These are phyloP conservation scores for Sporobolus alterniflorus DNA, from an alignment of 202 grass and related monocot genomes.

Conservation along the genomic window DNA sequence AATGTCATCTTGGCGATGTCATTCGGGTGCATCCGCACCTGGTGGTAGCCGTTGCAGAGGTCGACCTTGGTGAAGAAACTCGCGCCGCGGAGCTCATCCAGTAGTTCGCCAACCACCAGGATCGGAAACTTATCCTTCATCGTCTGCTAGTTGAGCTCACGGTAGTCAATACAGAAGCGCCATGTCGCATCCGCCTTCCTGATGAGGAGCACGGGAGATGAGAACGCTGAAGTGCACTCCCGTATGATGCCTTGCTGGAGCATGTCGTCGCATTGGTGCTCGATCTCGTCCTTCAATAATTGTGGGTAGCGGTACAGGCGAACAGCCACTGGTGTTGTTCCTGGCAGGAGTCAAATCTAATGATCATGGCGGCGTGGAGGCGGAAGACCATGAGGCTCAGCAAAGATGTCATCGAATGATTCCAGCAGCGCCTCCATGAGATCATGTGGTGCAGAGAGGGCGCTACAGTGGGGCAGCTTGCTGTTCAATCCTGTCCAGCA, in stretches of 20 bases:
- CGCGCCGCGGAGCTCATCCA: too few species aligned
- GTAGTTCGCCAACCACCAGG: too few species aligned
- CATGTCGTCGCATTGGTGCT: background rate
- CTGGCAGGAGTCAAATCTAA: background rate
- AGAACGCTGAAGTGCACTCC: background rate
- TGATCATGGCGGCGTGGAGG: background rate
- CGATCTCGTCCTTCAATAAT: background rate
- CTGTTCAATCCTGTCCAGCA: too few species aligned
- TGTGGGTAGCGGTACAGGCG: background rate
- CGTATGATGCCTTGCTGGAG: background rate
- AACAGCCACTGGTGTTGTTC: background rate
- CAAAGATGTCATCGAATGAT: too few species aligned
- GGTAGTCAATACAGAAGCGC: background rate
- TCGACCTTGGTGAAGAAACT: too few species aligned
- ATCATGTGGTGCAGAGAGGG: too few species aligned
- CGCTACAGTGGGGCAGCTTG: fast-evolving
- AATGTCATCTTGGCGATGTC: too few species aligned
- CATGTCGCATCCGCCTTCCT: background rate
- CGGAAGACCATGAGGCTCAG: background rate
- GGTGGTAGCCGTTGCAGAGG: too few species aligned
- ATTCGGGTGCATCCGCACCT: too few species aligned
- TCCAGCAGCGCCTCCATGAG: too few species aligned
- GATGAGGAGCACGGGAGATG: background rate
- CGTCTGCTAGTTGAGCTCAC: background rate
- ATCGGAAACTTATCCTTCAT: background rate